A percentile compares a stretch with the other conserved stretches of the same genome.
Conservation (phyloP, 768 basidiomycete genomes). For the Suillus occidentalis region DNA sequence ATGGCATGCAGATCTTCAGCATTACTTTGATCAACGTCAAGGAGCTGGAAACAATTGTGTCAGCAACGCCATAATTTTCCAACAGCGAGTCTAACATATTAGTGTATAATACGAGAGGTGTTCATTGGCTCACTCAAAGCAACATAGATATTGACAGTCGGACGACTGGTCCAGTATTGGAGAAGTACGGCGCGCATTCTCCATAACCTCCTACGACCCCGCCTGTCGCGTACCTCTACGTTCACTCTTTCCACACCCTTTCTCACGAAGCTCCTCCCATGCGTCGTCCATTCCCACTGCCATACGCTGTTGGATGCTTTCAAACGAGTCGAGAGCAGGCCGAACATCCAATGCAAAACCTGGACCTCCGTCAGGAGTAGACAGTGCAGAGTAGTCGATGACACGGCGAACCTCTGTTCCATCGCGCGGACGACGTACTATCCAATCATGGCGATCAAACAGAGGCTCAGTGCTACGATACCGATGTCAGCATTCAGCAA, state of each 20-base stretch:
- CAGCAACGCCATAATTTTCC: background rate
- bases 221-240: background rate
- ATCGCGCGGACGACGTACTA: conserved; percentile 76
- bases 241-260: conserved; percentile 24
- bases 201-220: background rate
- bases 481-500: conserved; percentile 2
- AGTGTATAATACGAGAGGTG: background rate
- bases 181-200: background rate
- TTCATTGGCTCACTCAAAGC: background rate
- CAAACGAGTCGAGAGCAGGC: conserved; percentile 86
- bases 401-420: conserved; percentile 91
- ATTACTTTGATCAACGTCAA: background rate
- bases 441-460: conserved; percentile 40
- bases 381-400: conserved; percentile 95
- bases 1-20: background rate
- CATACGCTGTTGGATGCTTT: conserved; percentile 74
- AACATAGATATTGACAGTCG: background rate
- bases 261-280: conserved; percentile 48
- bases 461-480: conserved; percentile 77
- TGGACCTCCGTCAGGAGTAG: conserved; percentile 86
- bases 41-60: background rate
- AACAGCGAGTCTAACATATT: background rate
- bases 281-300: conserved; percentile 65
- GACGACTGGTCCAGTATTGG: background rate
- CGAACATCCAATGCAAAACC: conserved; percentile 95